Base-by-base conservation (phyloP, 768 basidiomycete genomes). In the Basidioascus undulatus region DNA sequence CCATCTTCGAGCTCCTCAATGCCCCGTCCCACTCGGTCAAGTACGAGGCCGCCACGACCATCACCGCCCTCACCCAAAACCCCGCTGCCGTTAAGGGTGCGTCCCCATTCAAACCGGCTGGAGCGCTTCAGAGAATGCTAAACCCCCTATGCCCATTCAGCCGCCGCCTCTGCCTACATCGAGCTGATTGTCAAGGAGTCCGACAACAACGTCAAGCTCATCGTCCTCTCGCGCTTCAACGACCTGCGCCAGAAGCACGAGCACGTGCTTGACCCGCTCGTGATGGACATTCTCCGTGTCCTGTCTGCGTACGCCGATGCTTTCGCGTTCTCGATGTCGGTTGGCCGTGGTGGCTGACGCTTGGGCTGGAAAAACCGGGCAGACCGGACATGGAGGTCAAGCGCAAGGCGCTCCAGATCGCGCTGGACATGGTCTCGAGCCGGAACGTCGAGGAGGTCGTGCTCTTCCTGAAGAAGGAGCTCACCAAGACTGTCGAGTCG, bases 191-290 rank as follows among this genome's bases (percentile, higher is more conserved):
- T 77, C 57, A 89, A 87, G 61, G 89, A 96, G 59, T 83, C 86
- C 2, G 89, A 96, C 62, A 98, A 96, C 61, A 98, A 98, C 51
- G 89, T 94, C 58, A 96, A 94, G 59, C 69, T 94, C 34, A 96
- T 96, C 44, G 89, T 96, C 15, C 67, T 98, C 20, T 81, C 89
- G 54, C 74, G 92, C 34, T 68, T 98, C 27, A 81, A 94, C 41
- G 61, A 59, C 26, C 65, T 98, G 18, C 71, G 81, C 33, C 64
- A 72, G 5, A 81, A 75, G 53, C 86, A 94, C 57, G 86, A 81
- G 15, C 57, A 58, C 44, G 73, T 94, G 28, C 62, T 96, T 31
- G 86, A 96, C 53, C 68, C 73, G 11, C 69, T 94, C 39, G 84
- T 86, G 46, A 87, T 92, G 81, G 92, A 98, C 50, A 70, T 98